Conservation (phyloP, 495 filamentous ascomycete species). For the Tetracladium setigerum region DNA sequence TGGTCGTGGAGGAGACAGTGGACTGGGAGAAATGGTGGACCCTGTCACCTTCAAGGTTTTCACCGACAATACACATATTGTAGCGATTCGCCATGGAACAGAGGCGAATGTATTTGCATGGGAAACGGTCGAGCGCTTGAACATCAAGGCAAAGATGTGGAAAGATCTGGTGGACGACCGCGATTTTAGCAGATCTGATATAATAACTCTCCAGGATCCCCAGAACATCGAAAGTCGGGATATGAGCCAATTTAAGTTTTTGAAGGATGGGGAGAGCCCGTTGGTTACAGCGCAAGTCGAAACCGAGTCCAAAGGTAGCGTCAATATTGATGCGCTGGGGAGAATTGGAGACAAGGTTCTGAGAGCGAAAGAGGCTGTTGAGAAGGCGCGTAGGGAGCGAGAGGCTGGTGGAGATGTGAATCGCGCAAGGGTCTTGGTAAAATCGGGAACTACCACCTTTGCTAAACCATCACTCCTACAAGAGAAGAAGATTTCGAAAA, state of each 20-base stretch:
- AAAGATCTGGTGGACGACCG: slow-evolving; percentile 79
- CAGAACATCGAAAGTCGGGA: slow-evolving; percentile 82
- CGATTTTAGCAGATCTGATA: slow-evolving; percentile 84
- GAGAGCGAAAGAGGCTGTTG: slow-evolving; percentile 85
- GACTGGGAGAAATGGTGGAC: slow-evolving; percentile 78
- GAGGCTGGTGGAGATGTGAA: slow-evolving; percentile 42
- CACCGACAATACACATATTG: slow-evolving; percentile 96
- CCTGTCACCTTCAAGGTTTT: slow-evolving; percentile 96
- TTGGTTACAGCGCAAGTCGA: slow-evolving; percentile 54
- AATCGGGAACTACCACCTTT: slow-evolving; percentile 20
- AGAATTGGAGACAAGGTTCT: slow-evolving; percentile 77
- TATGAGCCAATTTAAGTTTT: slow-evolving; percentile 80
- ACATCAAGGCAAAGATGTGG: slow-evolving; percentile 98
- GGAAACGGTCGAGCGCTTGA: slow-evolving; percentile 91
- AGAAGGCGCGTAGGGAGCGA: slow-evolving; percentile 60
- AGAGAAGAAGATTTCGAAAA: slow-evolving; percentile 56
- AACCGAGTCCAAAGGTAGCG: slow-evolving; percentile 52
- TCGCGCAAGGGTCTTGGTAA: slow-evolving; percentile 37
- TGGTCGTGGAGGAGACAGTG: slow-evolving; percentile 24
- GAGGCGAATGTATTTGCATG: slow-evolving; percentile 93
- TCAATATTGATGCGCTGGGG: slow-evolving; percentile 72
- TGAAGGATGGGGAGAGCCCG: slow-evolving; percentile 72
- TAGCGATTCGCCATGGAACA: slow-evolving; percentile 67
- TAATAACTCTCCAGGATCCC: slow-evolving; percentile 94
- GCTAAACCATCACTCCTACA: slow-evolving; percentile 30